Conservation (phyloP, 2,329 filamentous ascomycete genomes). For the Arthrinium phaeospermum region DNA sequence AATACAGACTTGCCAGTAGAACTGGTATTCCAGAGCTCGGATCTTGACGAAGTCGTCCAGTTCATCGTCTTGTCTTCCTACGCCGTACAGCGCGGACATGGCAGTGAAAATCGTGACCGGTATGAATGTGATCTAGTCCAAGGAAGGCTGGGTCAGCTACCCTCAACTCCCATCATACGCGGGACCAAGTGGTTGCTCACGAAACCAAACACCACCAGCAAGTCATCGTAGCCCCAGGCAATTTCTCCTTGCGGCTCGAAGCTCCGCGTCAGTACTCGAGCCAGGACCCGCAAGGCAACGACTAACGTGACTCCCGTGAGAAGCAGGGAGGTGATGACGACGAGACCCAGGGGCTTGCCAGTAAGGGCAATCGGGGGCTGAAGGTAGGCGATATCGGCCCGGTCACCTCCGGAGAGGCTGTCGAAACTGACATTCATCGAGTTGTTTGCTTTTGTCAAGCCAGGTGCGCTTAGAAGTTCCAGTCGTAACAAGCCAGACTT, state of each 20-base stretch:
- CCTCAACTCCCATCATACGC: no score
- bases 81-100: not conserved
- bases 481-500: not conserved
- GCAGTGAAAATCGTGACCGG: not conserved
- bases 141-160: not conserved
- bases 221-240: not conserved
- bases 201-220: not conserved
- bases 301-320: not conserved
- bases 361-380: not conserved
- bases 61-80: not conserved
- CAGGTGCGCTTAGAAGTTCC: not conserved
- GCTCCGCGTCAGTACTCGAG: not conserved
- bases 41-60: not conserved
- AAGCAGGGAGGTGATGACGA: not conserved
- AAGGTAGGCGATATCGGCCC: not conserved
- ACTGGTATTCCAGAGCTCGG: not conserved
- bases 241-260: not conserved
- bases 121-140: not conserved
- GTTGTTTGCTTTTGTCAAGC: not conserved
- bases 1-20: not conserved
- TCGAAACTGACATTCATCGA: conserved; percentile 7
- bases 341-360: not conserved
- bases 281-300: not conserved
- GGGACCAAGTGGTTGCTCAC: not conserved
- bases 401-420: not conserved